Evolutionary conservation across 2,329 filamentous ascomycete species (phyloP), one percentile per base, ranked within the genome.

Genomic region (Gyromitra esculenta): DNA sequence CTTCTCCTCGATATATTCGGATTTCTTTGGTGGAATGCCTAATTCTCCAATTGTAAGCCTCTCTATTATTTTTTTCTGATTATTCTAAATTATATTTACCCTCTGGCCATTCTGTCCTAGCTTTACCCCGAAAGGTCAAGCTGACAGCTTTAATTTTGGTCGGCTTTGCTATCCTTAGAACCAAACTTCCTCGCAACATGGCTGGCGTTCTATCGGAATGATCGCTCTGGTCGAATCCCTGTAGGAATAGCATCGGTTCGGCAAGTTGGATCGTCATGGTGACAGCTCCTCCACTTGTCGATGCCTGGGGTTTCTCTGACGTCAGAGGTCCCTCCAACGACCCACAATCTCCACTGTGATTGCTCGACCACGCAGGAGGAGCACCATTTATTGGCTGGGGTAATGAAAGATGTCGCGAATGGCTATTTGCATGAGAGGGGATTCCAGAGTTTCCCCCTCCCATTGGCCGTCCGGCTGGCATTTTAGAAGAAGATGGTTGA

Each of bases 71-170:
- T 21, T 15, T 13, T 45, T 25, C 25, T 31, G 25, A 64, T 81
- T 56, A 80, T 43, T 52, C 18, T 5, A 18, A 37, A 11, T 60
- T 54, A 41, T 62, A 43, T 60, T 70, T 79, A 88, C 89, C 93
- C 85, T 98, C 96, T 15, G 96, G 95, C 96, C 96, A 99, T 82
- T 97, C 94, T 0, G 96, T 98, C 79, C 91, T 89, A 1, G 94
- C 93, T 82, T 90, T 91, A 39, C 95, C 96, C 52, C 91, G 89
- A 80, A 99, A 92, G 81, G 92, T 95, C 67, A 99, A 86, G 5
- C 92, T 94, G 31, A 99, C 89, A 2, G 93, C 91, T 85, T 97
- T 97, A 80, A 99, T 90, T 84, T 99, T 99, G 60, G 94, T 90
- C 79, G 92, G 92, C 82, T 98, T 98, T 59, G 92, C 91, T 11